Base-by-base conservation (phyloP, 768 basidiomycete species). In the Serendipita sp. region DNA sequence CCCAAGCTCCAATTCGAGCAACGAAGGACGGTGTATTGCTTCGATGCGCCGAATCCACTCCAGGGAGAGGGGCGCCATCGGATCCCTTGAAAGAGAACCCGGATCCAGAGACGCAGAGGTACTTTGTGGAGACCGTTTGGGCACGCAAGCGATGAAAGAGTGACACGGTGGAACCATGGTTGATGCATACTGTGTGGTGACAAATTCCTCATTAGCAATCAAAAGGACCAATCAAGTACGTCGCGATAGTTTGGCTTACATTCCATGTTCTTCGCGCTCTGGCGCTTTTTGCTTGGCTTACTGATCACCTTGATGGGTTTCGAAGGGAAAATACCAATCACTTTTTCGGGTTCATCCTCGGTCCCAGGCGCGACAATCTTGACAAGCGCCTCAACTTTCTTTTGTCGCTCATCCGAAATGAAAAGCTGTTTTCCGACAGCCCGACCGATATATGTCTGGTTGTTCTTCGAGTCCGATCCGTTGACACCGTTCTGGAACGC, bases 241-340 rank as follows among this genome's bases (percentile, higher is more conserved):
- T 63, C 41, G 64, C 31, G 63, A 63, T 4, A 30, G 38, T 31
- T 7, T 48, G 17, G 74, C 93, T 77, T 71, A 94, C 92, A 75
- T 72, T 96, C 90, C 17, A 91, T 80, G 68, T 90, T 92, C 79
- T 95, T 38, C 50, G 87, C 89, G 70, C 86, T 90, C 73, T 91
- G 87, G 68, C 91, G 81, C 80, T 96, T 96, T 79, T 97, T 96
- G 76, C 89, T 91, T 3, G 95, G 95, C 73, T 97, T 98, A 75
- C 88, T 91, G 75, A 98, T 97, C 69, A 98, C 90, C 73, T 93
- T 94, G 78, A 98, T 97, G n/a, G 93, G 85, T 50, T 88, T 85
- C 67, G 89, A 90, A 45, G 89, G 86, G 76, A 97, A 97, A 20
- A 82, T 81, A 22, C 94, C 94, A 67, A 97, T 83, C 38, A 91